Percentiles rank a stretch among this genome's conserved stretches.
Conservation (phyloP, 768 basidiomycete species). For the Leucocoprinus birnbaumii region DNA sequence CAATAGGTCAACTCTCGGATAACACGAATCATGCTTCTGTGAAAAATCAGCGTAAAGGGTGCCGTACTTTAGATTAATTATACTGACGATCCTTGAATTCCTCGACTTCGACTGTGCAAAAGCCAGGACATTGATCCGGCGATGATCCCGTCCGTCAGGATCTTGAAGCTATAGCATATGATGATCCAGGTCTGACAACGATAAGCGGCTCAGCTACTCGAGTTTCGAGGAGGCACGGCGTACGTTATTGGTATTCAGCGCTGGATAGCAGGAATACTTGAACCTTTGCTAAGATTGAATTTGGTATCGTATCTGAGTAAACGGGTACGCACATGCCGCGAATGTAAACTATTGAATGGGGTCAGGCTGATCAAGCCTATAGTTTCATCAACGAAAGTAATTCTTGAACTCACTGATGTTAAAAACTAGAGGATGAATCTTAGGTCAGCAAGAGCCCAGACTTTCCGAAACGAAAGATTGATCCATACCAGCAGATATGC, state of each 20-base stretch:
- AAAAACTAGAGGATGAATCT: too few relatives aligned
- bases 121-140: slow-evolving; percentile 2
- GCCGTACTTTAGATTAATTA: background rate
- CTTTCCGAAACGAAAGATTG: too few relatives aligned
- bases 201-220: background rate
- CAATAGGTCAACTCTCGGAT: slow-evolving; percentile 1
- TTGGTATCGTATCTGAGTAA: background rate
- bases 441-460: too few relatives aligned
- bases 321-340: background rate
- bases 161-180: background rate
- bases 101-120: slow-evolving; percentile 1
- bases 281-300: background rate
- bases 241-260: background rate
- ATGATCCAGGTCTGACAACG: slow-evolving; percentile 2
- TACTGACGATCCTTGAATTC: background rate
- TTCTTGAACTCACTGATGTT: too few relatives aligned
- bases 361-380: background rate
- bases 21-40: background rate
- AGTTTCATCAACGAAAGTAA: too few relatives aligned
- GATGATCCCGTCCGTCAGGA: slow-evolving; percentile 2
- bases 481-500: background rate
- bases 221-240: background rate
- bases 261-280: background rate
- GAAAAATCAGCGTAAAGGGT: background rate
- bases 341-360: background rate